Percentiles rank a stretch among this genome's conserved stretches.
Evolutionary conservation across 192 early-diverging fungal genomes (phyloP).

Genomic region (Phycomyces nitens): DNA sequence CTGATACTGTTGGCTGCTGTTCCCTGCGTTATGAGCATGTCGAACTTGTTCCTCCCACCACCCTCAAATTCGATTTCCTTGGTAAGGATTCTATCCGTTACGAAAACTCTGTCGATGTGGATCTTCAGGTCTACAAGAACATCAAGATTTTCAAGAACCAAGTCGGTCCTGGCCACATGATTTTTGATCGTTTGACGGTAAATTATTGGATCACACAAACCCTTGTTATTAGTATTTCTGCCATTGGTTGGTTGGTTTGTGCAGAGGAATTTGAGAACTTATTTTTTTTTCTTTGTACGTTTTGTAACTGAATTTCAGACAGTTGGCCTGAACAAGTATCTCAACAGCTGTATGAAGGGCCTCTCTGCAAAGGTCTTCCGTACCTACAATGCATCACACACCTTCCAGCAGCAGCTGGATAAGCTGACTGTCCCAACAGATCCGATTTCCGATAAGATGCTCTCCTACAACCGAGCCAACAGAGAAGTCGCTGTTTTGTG

Average conservation of each 20-base stretch:
- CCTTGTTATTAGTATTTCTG: too few relatives aligned
- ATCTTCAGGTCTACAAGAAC: slow-evolving; percentile 92
- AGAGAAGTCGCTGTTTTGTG: slow-evolving; percentile 94
- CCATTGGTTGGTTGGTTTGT: too few relatives aligned
- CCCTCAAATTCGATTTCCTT: slow-evolving; percentile 90
- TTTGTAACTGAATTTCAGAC: slow-evolving; percentile 47
- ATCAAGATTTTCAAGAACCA: slow-evolving; percentile 81
- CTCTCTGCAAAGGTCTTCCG: slow-evolving; percentile 98
- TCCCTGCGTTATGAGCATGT: slow-evolving; percentile 93
- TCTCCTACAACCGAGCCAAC: slow-evolving; percentile 94
- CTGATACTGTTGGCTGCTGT: slow-evolving; percentile 98
- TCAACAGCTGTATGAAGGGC: slow-evolving; percentile 83
- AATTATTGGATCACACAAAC: slow-evolving; percentile 12
- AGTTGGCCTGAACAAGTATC: slow-evolving; percentile 80
- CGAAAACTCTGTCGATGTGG: slow-evolving; percentile 79
- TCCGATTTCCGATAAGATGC: slow-evolving; percentile 78
- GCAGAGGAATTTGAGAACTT: too few relatives aligned
- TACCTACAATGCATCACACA: slow-evolving; percentile 95
- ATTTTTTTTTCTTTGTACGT: too few relatives aligned
- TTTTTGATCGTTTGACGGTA: slow-evolving; percentile 92
- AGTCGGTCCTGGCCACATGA: slow-evolving; percentile 72
- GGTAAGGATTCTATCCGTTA: slow-evolving; percentile 98
- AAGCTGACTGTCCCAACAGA: slow-evolving; percentile 63
- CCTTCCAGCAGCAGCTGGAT: slow-evolving; percentile 86
- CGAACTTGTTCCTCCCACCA: slow-evolving; percentile 77